Evolutionary conservation across 768 basidiomycete genomes (phyloP).

Genomic region (Cystobasidium onofrii): DNA sequence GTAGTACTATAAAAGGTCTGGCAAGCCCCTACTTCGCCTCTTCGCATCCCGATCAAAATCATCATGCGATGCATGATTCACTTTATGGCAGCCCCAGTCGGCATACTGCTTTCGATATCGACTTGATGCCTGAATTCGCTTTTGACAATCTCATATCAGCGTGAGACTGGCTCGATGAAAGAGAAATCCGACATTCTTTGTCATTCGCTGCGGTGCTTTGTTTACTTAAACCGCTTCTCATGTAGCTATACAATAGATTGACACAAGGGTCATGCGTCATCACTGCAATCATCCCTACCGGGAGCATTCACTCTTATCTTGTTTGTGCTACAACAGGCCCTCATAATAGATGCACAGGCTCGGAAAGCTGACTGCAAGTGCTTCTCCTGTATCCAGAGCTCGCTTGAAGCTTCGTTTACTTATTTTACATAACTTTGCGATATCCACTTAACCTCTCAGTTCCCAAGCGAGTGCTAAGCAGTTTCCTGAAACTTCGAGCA

Average conservation of each 20-base stretch:
- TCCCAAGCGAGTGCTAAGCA: not conserved
- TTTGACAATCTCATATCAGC: not conserved
- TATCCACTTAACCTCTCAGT: too few relatives aligned
- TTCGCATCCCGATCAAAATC: not conserved
- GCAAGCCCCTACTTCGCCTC: not conserved
- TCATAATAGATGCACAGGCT: not conserved
- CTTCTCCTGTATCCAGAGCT: too few relatives aligned
- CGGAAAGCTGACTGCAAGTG: too few relatives aligned
- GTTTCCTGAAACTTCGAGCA: not conserved
- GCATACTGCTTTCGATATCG: not conserved
- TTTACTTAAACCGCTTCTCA: too few relatives aligned
- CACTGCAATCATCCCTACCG: too few relatives aligned
- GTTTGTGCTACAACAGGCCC: too few relatives aligned
- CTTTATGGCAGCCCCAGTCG: not conserved
- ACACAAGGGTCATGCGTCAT: not conserved
- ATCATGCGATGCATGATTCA: not conserved
- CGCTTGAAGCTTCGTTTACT: too few relatives aligned
- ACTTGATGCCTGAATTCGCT: not conserved
- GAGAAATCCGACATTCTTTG: too few relatives aligned
- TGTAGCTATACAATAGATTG: not conserved
- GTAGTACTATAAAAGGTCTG: not conserved
- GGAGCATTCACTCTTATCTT: too few relatives aligned
- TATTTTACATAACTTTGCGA: too few relatives aligned
- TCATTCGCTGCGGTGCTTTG: too few relatives aligned
- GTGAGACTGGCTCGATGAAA: not conserved